These are phyloP conservation scores for Leccinum broughii DNA, from an alignment of 768 basidiomycete genomes.

Conservation along the genomic window DNA sequence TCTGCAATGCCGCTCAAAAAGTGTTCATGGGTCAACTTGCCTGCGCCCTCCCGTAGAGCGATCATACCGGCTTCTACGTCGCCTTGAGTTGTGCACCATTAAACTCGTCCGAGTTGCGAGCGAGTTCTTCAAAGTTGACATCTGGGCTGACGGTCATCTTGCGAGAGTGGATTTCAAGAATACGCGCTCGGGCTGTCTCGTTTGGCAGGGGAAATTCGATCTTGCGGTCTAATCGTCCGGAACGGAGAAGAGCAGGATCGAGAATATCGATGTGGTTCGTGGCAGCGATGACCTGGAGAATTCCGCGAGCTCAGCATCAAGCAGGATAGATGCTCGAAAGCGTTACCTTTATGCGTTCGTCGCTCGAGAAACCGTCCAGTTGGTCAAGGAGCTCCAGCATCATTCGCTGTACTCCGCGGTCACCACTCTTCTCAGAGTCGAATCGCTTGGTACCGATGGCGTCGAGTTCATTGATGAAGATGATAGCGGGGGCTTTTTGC, in stretches of 20 bases:
- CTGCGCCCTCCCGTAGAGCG: constrained; percentile 89
- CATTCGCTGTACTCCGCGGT: constrained; percentile 98
- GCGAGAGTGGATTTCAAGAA: constrained; percentile 94
- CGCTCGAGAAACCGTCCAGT: constrained; percentile 95
- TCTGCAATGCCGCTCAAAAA: constrained; percentile 92
- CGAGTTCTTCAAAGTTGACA: constrained; percentile 96
- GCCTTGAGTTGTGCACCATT: constrained; percentile 98
- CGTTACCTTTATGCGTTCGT: constrained; percentile 91
- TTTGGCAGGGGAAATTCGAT: constrained; percentile 98
- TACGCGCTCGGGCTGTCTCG: constrained; percentile 91
- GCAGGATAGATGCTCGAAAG: constrained; percentile 1
- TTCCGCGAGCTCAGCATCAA: constrained; percentile 9
- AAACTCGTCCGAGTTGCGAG: constrained; percentile 96
- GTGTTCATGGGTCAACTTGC: constrained; percentile 88
- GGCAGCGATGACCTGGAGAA: constrained; percentile 87
- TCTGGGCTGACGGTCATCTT: constrained; percentile 89
- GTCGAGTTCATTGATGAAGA: constrained; percentile 98
- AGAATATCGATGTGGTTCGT: constrained; percentile 99
- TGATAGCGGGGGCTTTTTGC: constrained; percentile 98
- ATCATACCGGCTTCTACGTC: constrained; percentile 99
- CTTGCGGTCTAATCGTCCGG: constrained; percentile 96
- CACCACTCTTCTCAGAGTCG: constrained; percentile 98
- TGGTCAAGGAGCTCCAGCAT: constrained; percentile 99
- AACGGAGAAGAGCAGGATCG: constrained; percentile 96
- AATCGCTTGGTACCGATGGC: constrained; percentile 99